Conservation (phyloP, 1,284 basidiomycete genomes). For the Pisolithus thermaeus region DNA sequence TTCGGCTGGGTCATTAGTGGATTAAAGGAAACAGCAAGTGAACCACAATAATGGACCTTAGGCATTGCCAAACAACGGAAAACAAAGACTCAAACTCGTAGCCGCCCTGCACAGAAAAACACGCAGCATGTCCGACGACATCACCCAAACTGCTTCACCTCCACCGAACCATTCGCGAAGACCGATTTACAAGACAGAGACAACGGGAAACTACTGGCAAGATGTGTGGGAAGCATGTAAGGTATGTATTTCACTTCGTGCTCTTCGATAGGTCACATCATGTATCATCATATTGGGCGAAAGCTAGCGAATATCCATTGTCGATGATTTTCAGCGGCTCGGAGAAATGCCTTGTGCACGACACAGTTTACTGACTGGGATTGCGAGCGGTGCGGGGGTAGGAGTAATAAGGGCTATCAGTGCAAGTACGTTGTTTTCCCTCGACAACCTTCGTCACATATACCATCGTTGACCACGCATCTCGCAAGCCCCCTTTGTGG, state of each 20-base stretch:
- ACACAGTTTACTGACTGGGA: conserved; percentile 46
- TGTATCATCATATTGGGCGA: not conserved
- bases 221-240: conserved; percentile 38
- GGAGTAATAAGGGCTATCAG: conserved; percentile 54
- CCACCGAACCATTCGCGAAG: conserved; percentile 12
- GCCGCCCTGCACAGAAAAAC: no score
- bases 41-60: no score
- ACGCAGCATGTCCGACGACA: not conserved
- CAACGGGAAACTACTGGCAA: conserved; percentile 39
- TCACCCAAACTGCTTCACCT: conserved; percentile 3
- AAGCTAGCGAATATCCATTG: conserved; percentile 3
- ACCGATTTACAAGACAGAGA: conserved; percentile 37
- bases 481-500: conserved; percentile 36
- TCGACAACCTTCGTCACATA: not conserved
- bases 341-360: conserved; percentile 46
- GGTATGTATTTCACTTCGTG: conserved; percentile 26
- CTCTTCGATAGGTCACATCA: not conserved
- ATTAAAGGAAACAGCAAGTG: no score
- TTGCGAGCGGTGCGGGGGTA: conserved; percentile 47
- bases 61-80: no score
- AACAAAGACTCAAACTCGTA: no score
- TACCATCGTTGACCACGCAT: not conserved
- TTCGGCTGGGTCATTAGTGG: no score
- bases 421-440: conserved; percentile 34
- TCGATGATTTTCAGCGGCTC: conserved; percentile 5